phyloP scores from a whole-genome alignment of 345 rosid species.

The Eucalyptus albens region DNA sequence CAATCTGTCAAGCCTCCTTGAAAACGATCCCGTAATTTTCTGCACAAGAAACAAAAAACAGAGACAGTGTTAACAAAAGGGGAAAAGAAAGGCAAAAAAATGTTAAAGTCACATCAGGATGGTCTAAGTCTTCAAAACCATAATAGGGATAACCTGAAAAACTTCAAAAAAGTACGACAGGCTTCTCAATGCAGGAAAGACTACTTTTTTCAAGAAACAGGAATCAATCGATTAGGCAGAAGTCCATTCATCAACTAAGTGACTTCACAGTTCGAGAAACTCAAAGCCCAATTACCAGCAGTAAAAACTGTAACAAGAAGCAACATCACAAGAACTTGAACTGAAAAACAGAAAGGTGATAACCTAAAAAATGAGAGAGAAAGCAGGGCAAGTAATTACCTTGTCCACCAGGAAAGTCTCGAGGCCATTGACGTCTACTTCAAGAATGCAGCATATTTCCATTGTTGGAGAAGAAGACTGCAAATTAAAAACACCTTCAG shows the following conservation, averaged over 20 bases:
- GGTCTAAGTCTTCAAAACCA: neutral
- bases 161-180: neutral
- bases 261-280: neutral
- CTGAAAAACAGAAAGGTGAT: neutral
- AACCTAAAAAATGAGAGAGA: neutral
- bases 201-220: neutral
- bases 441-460: conserved; percentile 28
- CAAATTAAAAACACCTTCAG: neutral
- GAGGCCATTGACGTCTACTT: conserved; percentile 49
- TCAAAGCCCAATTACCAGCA: neutral
- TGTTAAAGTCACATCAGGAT: neutral
- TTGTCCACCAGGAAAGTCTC: conserved; percentile 34
- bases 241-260: neutral
- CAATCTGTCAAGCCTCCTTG: conserved; percentile 18
- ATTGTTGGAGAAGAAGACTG: neutral
- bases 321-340: neutral
- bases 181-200: neutral
- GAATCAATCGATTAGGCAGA: neutral
- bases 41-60: neutral
- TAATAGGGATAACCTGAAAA: neutral
- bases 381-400: conserved; percentile 8
- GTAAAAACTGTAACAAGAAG: neutral
- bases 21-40: conserved; percentile 21
- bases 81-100: neutral
- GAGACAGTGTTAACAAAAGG: neutral